Evolutionary conservation across 495 filamentous ascomycete genomes (phyloP), one percentile per base, ranked within the genome.

Genomic region (Chlorociboria aeruginascens): DNA sequence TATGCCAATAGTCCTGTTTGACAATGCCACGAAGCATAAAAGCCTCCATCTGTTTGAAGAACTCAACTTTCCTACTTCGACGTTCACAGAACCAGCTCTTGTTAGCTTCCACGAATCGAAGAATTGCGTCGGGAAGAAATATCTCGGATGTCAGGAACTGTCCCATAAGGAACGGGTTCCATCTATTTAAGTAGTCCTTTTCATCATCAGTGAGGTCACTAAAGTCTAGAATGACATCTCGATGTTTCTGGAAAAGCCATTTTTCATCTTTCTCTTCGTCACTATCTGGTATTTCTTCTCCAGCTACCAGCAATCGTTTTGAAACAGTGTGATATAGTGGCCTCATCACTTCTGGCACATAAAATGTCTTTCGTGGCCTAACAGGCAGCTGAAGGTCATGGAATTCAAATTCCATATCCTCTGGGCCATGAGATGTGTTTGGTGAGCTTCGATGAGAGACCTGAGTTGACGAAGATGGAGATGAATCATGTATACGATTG

Each of bases 201-300:
- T 77, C 73, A 11, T 61, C 61, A 11, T 58, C 59, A 13, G 66
- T 61, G 9, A 76, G 60, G 50, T 75, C 73, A 36, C 61, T 63
- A 43, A 69, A 75, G 46, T 77, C 73, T 8, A 63, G 57, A 29
- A 76, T 67, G 45, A 62, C 66, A 42, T 76, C 69, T 20, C 67
- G 63, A 48, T 74, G 69, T 55, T 76, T 77, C 39, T 69, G 66
- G 6, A 69, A 53, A 8, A 77, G 61, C 73, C 72, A 77, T 31
- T 53, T 53, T 43, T 71, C 68, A 53, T 74, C 68, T 6, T 69
- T 57, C 1, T 56, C 57, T 25, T 63, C 53, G 25, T 59, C 57
- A 36, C 53, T 61, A 17, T 66, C 58, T 14, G 64, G 66, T 8
- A 74, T 54, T 16, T 66, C 59, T 0, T 63, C 60, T 31, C 71